Base-by-base conservation (phyloP, 2,329 filamentous ascomycete species). In the Hymenoscyphus repandus region DNA sequence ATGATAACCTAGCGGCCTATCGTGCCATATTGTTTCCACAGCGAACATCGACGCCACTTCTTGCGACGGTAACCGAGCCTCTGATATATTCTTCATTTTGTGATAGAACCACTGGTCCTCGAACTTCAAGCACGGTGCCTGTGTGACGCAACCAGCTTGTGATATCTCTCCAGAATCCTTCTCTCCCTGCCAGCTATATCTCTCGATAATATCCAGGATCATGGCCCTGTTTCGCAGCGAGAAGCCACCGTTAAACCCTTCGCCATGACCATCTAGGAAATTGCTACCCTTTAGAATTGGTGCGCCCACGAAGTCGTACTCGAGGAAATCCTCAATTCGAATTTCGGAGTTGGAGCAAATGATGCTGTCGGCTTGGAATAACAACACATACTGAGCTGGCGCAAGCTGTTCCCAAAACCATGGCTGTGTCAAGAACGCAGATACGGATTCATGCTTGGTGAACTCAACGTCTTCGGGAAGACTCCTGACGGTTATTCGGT, bases 401-500 rank as follows among this genome's bases (percentile, higher is more conserved):
- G 61, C 60, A 9, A 67, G 61, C 27, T 62, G 52, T 45, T 66
- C 62, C 62, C 62, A 66, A 20, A 66, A 48, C 65, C 64, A 66
- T 1, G 60, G 54, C 13, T 50, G 33, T 5, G 62, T 57, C 4
- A 67, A 47, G 39, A 61, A 66, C 5, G 44, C 18, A 12, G 68
- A 69, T 20, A 73, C 68, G 45, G 32, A 49, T 13, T 33, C 47
- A 45, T 50, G 52, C 33, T 60, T 53, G 7, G 55, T 56, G 55
- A 73, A 64, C 56, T 58, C 61, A 59, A 47, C 62, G n/a, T 55
- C 50, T 2, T 55, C 48, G 2, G 69, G 69, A 6, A 74, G 61
- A 11, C 15, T 10, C 15, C n/a, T 9, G 38, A 73, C 62, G 38
- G 62, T 52, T 44, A 73, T 60, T 13, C 59, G 52, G 10, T 61